These are phyloP conservation scores for Plantago ovata DNA, from an alignment of 257 asterid genomes.

Conservation along the genomic window DNA sequence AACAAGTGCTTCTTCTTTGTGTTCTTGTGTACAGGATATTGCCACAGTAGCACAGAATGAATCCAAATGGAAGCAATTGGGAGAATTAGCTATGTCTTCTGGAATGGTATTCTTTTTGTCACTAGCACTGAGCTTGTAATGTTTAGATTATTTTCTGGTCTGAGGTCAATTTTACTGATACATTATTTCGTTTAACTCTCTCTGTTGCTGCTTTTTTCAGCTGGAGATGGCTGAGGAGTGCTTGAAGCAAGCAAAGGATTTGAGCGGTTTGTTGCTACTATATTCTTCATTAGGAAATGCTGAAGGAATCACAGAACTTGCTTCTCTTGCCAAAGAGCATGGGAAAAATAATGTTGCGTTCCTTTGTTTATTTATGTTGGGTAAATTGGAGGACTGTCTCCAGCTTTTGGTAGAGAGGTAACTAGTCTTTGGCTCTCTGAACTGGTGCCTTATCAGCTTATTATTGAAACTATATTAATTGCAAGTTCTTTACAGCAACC, in stretches of 20 bases:
- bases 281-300: constrained; percentile 92
- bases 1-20: constrained; percentile 8
- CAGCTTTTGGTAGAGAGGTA: constrained; percentile 95
- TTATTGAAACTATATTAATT: constrained; percentile 19
- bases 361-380: constrained; percentile 89
- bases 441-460: constrained; percentile 15
- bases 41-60: constrained; percentile 71
- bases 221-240: constrained; percentile 92
- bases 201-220: constrained; percentile 39
- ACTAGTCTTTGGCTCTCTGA: constrained; percentile 11
- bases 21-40: constrained; percentile 57
- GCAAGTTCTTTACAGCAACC: constrained; percentile 59
- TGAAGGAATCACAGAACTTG: constrained; percentile 80
- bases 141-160: constrained; percentile 3
- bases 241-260: constrained; percentile 88
- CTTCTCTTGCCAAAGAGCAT: constrained; percentile 76
- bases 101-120: constrained; percentile 61
- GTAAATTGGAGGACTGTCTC: constrained; percentile 90
- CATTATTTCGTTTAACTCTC: background rate
- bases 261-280: constrained; percentile 89
- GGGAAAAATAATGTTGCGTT: constrained; percentile 96
- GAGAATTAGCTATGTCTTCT: constrained; percentile 89
- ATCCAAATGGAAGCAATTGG: constrained; percentile 95
- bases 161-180: constrained; percentile 12
- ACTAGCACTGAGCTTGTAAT: constrained; percentile 15